Evolutionary conservation across 768 basidiomycete genomes (phyloP), one percentile per base, ranked within the genome.

Genomic region (Pleurotus pulmonarius): DNA sequence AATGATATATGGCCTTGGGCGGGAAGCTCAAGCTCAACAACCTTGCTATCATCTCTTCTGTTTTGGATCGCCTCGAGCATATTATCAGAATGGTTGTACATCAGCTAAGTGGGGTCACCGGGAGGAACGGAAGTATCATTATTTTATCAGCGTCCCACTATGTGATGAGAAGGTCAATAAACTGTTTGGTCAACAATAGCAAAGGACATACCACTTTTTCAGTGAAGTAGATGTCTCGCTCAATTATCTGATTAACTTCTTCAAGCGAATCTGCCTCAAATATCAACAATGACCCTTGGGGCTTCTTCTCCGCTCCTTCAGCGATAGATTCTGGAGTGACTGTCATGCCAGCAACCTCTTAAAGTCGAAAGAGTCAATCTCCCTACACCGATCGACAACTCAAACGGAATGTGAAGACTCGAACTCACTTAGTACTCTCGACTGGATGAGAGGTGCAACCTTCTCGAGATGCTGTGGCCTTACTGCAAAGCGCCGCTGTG

Each of bases 271-370:
- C 76, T 0, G 79, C 79, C 62, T 83, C 75, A 49, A 75, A 70
- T 34, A 86, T 70, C 29, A 87, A 58, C 44, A 76, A 58, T 0
- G 84, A 86, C 24, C 82, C 85, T 16, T 77, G 67, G 45, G 82
- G 70, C 58, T 76, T 77, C 64, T 68, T 74, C 37, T 73, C 63
- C 12, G 64, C 68, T 1, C 64, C 63, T 6, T 67, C 68, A 16
- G 65, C 64, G 40, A 68, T 64, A n/a, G 72, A 72, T 55, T 79
- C 77, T 2, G 81, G 77, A 3, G 77, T 75, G 20, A 80, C 63
- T 52, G 82, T 52, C 39, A 78, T 79, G 16, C 83, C 83, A 0
- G 71, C 82, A 43, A 83, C 65, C 62, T 75, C 81, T 83, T 58
- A 48, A 11, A 46, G n/a, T 43, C 47, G 39, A 12, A 6, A 20